A percentile compares a stretch with the other conserved stretches of the same genome.
Conservation (phyloP, 139 green algal species). For the Picochlorum sp. region DNA sequence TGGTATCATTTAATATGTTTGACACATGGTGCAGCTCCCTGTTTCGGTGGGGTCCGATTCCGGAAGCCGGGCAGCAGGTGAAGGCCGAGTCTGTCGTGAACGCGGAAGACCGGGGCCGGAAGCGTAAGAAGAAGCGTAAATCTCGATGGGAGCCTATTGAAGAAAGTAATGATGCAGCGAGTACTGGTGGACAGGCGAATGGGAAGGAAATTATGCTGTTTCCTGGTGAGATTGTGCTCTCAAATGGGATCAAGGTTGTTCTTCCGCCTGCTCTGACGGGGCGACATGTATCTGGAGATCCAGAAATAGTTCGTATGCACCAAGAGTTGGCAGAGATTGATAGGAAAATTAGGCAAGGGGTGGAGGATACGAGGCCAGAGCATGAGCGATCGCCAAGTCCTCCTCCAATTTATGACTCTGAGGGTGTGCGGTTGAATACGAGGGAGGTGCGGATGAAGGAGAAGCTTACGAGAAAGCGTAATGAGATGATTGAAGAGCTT, state of each 20-base stretch:
- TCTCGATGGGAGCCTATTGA: conserved; percentile 2
- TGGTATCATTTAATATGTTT: too few species aligned
- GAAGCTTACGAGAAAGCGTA: conserved; percentile 57
- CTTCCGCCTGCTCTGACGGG: conserved; percentile 36
- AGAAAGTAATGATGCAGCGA: not conserved
- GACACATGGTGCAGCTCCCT: not conserved
- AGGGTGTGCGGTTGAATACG: conserved; percentile 81
- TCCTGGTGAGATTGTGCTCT: conserved; percentile 25
- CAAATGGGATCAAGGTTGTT: conserved; percentile 28
- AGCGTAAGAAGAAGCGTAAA: not conserved
- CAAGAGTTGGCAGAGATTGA: conserved; percentile 39
- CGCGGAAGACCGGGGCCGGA: not conserved
- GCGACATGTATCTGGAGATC: conserved; percentile 25
- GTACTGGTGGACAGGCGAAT: not conserved
- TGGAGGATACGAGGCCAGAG: conserved; percentile 47
- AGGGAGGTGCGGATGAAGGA: conserved; percentile 74
- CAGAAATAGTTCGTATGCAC: conserved; percentile 32
- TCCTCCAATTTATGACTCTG: conserved; percentile 85
- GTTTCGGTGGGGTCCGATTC: conserved; percentile 22
- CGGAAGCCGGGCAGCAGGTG: not conserved
- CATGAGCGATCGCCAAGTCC: conserved; percentile 80
- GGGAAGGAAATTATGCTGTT: conserved; percentile 21
- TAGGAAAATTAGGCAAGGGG: conserved; percentile 15
- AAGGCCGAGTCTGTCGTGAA: not conserved
- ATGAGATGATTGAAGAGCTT: conserved; percentile 82